Evolutionary conservation across 176 grass and related monocot species (phyloP), one percentile per base, ranked within the genome.

Genomic region (Luzula sylvatica): DNA sequence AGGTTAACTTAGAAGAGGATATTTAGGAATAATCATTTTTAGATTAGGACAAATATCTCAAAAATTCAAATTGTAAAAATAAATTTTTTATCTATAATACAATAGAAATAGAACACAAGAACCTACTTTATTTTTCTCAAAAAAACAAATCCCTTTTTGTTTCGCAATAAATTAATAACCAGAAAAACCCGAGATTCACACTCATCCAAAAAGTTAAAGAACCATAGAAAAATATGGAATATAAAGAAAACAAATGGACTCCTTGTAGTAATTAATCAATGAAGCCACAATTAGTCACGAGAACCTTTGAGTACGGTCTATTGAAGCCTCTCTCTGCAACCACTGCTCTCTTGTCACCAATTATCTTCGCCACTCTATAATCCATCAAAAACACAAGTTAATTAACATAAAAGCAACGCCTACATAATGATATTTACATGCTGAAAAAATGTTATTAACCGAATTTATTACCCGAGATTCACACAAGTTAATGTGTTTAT

Each of bases 331-430:
- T 58, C 57, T 88, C 89, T 7, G 83, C 89, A 27, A 95, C 89
- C 1, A 88, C 83, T 2, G 89, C 89, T 55, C 89, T 82, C 75
- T 88, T 95, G 70, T 95, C 89, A 6, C 89, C 89, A 3, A 95
- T 95, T 58, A 95, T 52, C 76, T 95, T 95, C 14, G 83, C 89
- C 71, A 88, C 89, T 35, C 83, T 95, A 78, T 57, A 13, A 38
- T 30, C 4, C 3, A 18, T 35, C 2, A 53, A 53, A 26, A 40
- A 11, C 24, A 6, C 25, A 65, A 65, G 30, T 65, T 25, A 65
- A 32, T 65, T 65, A 30, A 4, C 49, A 16, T 21, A 48, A 38
- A 20, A 1, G 0, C 5, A 51, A 51, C n/a, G n/a, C n/a, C 8
- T 45, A 9, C 14, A 45, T 9, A 9, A 45, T 9, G 11, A 45